Base-by-base conservation (phyloP, 805 yeast genomes). In the Kregervanrija pseudodelftensis region DNA sequence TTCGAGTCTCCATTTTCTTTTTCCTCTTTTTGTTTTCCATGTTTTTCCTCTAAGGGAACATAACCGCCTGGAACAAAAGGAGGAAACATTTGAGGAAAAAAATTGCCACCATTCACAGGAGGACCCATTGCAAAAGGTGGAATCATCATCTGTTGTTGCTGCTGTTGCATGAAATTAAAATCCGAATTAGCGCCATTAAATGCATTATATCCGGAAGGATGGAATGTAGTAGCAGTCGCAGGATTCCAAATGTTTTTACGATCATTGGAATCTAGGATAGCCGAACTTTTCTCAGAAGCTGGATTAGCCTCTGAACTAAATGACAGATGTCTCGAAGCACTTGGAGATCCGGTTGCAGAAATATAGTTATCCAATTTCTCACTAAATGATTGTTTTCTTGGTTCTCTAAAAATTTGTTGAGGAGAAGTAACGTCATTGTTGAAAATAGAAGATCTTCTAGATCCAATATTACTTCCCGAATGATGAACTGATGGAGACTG, bases 291-390 rank as follows among this genome's bases (percentile, higher is more conserved):
- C 30, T 68, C 72, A 4, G 72, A 64, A 9, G 40, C 40, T 10
- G 30, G 13, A 33, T 59, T 54, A 10, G 45, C 46, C 33, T 59
- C 63, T 1, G 66, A 58, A 32, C 58, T 54, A 41, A 61, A 60
- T 1, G 65, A 58, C 14, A 59, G 41, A 32, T 58, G 64, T 28
- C 63, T 55, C 8, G 63, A 57, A 22, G 48, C 53, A 28, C 45
- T 48, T 16, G 65, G 64, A 11, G 65, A 61, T 13, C 48, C 49
- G 3, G 60, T 48, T 22, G 52, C 56, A 30, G 62, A 55, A 37
- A 64, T 62, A 43, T 79, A 80, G 48, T 67, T 75, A 56, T 81
- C 86, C 45, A 81, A 74, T 57, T 79, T 80, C 48, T 81, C 86
- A 49, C 78, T 72, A 44, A 77, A 75, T 0, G 79, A 73, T 53